Evolutionary conservation across 768 basidiomycete genomes (phyloP).

Genomic region (Leucocoprinus birnbaumii): DNA sequence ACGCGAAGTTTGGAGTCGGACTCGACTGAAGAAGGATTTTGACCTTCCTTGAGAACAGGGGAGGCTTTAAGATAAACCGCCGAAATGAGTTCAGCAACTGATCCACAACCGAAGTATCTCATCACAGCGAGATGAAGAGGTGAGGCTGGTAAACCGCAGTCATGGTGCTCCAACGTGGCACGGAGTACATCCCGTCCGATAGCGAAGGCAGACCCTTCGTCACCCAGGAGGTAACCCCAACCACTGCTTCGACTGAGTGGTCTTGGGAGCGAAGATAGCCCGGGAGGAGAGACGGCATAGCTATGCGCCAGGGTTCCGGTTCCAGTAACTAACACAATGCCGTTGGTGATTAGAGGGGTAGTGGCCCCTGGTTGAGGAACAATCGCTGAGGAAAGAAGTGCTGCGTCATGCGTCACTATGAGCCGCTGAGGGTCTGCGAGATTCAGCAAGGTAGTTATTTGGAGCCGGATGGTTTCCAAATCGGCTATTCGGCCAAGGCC

Average conservation of each 20-base stretch:
- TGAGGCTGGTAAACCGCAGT: constrained; percentile 17
- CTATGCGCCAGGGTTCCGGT: constrained; percentile 24
- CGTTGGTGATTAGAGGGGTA: constrained; percentile 15
- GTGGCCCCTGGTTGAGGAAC: neutral
- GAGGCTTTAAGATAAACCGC: constrained; percentile 17
- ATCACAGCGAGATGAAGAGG: constrained; percentile 16
- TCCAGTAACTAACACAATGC: constrained; percentile 21
- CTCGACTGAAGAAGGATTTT: constrained; percentile 15
- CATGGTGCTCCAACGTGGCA: constrained; percentile 15
- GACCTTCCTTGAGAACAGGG: constrained; percentile 2
- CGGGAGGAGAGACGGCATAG: constrained; percentile 15
- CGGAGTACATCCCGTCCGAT: constrained; percentile 24
- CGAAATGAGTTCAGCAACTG: constrained; percentile 19
- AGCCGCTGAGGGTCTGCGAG: constrained; percentile 15
- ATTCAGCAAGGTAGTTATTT: constrained; percentile 14
- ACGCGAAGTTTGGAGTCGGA: constrained; percentile 23
- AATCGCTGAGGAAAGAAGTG: constrained; percentile 24
- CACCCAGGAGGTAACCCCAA: constrained; percentile 25
- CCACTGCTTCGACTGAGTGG: constrained; percentile 20
- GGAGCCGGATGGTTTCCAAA: constrained; percentile 15
- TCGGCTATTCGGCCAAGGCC: constrained; percentile 22
- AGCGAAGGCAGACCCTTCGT: constrained; percentile 23
- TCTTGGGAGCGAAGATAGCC: constrained; percentile 11
- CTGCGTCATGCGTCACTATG: constrained; percentile 24
- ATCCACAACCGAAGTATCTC: constrained; percentile 18